A percentile compares a stretch with the other conserved stretches of the same genome.
phyloP scores from a whole-genome alignment of 129 eudicot genomes.

The Deinandra increscens region DNA sequence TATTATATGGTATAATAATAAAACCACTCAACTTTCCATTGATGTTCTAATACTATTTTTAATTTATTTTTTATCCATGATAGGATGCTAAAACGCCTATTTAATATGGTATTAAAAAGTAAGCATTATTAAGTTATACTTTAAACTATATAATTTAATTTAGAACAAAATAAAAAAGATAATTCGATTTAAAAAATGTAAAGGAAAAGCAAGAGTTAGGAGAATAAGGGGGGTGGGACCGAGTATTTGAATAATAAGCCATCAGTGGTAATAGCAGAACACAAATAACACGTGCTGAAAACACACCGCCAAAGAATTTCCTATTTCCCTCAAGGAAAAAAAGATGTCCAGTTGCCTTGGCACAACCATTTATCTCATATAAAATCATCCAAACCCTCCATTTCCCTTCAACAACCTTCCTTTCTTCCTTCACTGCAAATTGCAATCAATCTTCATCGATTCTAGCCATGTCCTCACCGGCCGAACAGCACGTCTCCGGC shows the following conservation, averaged over 20 bases:
- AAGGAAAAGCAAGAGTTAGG: not conserved
- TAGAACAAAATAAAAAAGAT: not conserved
- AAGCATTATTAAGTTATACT: not conserved
- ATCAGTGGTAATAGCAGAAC: not conserved
- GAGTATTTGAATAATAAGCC: conserved; percentile 3
- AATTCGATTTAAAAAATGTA: not conserved
- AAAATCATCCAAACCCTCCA: not conserved
- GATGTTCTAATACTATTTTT: too few relatives aligned
- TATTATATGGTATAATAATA: too few relatives aligned
- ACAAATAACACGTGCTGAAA: conserved; percentile 31
- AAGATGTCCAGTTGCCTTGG: not conserved
- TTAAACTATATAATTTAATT: not conserved
- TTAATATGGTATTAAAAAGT: too few relatives aligned
- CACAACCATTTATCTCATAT: not conserved
- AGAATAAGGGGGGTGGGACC: not conserved
- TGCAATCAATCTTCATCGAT: too few relatives aligned
- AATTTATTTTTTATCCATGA: too few relatives aligned
- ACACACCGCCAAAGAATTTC: not conserved
- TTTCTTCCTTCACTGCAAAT: too few relatives aligned
- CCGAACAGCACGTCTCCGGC: conserved; percentile 12
- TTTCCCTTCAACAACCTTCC: too few relatives aligned
- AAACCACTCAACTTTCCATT: too few relatives aligned
- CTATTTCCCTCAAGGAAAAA: not conserved
- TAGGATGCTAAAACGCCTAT: too few relatives aligned
- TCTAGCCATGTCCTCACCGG: conserved; percentile 31